phyloP scores from a whole-genome alignment of 495 filamentous ascomycete species.

The Neurospora sp. region DNA sequence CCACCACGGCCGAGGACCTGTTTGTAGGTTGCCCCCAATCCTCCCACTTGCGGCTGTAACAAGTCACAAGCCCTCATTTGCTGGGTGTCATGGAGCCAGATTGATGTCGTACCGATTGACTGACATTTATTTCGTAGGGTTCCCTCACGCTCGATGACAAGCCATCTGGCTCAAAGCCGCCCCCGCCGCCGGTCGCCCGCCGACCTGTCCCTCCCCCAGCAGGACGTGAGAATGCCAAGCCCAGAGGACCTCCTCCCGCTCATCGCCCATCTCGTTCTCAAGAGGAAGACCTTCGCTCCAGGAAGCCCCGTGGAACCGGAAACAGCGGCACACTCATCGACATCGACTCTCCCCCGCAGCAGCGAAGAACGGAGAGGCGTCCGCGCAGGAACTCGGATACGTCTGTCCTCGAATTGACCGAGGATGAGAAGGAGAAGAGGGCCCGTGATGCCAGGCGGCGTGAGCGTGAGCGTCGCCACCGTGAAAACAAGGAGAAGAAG shows the following conservation, averaged over 20 bases:
- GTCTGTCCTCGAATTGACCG: constrained; percentile 68
- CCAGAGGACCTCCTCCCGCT: constrained; percentile 33
- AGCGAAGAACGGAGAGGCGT: constrained; percentile 38
- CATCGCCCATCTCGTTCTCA: constrained; percentile 53
- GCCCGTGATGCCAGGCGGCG: constrained; percentile 60
- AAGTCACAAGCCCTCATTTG: background rate
- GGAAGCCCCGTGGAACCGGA: constrained; percentile 27
- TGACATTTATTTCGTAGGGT: constrained; percentile 26
- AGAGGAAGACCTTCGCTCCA: constrained; percentile 46
- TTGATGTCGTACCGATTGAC: background rate
- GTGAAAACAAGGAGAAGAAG: constrained; percentile 50
- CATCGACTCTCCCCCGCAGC: constrained; percentile 25
- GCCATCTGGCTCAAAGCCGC: constrained; percentile 18
- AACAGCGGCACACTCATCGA: constrained; percentile 21
- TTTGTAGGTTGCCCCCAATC: constrained; percentile 60
- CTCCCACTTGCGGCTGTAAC: background rate
- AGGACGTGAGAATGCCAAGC: constrained; percentile 42
- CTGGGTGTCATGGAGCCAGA: background rate
- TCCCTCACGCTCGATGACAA: constrained; percentile 41
- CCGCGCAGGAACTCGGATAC: constrained; percentile 89
- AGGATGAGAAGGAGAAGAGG: constrained; percentile 70
- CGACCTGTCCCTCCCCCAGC: constrained; percentile 30
- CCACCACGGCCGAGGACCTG: constrained; percentile 65
- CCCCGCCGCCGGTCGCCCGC: constrained; percentile 25
- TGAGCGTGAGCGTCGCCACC: constrained; percentile 56